A percentile compares a stretch with the other conserved stretches of the same genome.
Evolutionary conservation across 768 basidiomycete genomes (phyloP).

Genomic region (Rhizopogon sp.): DNA sequence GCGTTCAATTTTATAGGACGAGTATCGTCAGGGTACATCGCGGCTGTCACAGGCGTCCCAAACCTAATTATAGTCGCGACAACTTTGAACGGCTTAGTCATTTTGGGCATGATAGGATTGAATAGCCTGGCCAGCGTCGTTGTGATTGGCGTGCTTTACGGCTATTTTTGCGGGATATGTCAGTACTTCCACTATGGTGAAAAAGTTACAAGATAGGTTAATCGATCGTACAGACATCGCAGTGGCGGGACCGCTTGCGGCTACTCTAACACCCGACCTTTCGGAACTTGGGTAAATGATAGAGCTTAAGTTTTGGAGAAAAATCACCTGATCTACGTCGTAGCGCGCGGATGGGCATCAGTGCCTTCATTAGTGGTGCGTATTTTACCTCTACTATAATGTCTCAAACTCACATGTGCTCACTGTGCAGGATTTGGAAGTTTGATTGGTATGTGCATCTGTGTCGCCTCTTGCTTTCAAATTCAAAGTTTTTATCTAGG

Average conservation of each 20-base stretch:
- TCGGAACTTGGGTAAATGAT: constrained; percentile 42
- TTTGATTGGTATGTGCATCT: constrained; percentile 16
- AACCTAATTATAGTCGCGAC: constrained; percentile 35
- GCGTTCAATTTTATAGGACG: constrained; percentile 48
- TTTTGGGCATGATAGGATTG: constrained; percentile 41
- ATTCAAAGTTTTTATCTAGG: constrained; percentile 24
- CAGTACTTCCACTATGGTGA: constrained; percentile 4
- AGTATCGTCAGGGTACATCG: constrained; percentile 39
- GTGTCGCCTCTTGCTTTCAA: not conserved
- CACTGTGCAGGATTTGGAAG: constrained; percentile 10
- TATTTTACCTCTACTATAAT: not conserved
- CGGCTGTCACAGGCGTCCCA: constrained; percentile 38
- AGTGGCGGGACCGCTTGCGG: constrained; percentile 36
- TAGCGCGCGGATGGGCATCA: constrained; percentile 25
- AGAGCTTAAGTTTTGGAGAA: constrained; percentile 1
- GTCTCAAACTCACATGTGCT: not conserved
- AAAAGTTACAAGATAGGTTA: not conserved
- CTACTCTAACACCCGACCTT: constrained; percentile 36
- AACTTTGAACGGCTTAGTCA: constrained; percentile 26
- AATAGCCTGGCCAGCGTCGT: constrained; percentile 29
- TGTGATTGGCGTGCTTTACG: constrained; percentile 37
- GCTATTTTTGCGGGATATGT: constrained; percentile 44
- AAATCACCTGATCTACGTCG: not conserved
- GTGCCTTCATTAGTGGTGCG: constrained; percentile 3
- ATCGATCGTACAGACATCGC: constrained; percentile 27